Evolutionary conservation across 2,329 filamentous ascomycete species (phyloP).

Genomic region (Bipolaris cookei): DNA sequence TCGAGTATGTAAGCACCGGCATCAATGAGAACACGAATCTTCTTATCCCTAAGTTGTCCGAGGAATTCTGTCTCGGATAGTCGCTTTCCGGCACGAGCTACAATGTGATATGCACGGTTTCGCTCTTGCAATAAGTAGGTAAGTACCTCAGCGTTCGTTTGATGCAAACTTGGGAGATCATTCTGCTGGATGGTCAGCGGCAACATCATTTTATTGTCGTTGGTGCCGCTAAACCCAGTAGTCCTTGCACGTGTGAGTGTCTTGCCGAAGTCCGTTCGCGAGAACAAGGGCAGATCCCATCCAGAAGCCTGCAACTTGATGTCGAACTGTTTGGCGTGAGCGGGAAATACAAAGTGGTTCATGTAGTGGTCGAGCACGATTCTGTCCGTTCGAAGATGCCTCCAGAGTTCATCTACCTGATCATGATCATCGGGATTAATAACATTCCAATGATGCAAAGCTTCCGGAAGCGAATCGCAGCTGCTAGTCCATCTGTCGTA

Average conservation of each 20-base stretch:
- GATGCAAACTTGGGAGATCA: constrained; percentile 60
- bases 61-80: constrained; percentile 40
- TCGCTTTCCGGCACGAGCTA: constrained; percentile 5
- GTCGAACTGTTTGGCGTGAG: constrained; percentile 67
- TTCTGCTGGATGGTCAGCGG: constrained; percentile 63
- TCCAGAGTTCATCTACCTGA: constrained; percentile 59
- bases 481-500: constrained; percentile 58
- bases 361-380: constrained; percentile 69
- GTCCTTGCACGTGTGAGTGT: constrained; percentile 50
- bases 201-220: constrained; percentile 65
- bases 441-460: constrained; percentile 30
- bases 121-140: constrained; percentile 60
- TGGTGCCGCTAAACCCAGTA: constrained; percentile 74
- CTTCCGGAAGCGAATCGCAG: constrained; percentile 26
- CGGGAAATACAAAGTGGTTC: constrained; percentile 63
- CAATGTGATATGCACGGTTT: constrained; percentile 38
- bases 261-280: constrained; percentile 49
- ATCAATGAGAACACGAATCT: constrained; percentile 67
- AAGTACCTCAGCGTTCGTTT: constrained; percentile 73
- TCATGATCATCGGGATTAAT: constrained; percentile 54
- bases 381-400: constrained; percentile 60
- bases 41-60: constrained; percentile 52
- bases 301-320: constrained; percentile 68
- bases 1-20: constrained; percentile 75
- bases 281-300: constrained; percentile 62